These are phyloP conservation scores for Hymenotorrendiella dingleyae DNA, from an alignment of 2,329 filamentous ascomycete species.

Conservation along the genomic window DNA sequence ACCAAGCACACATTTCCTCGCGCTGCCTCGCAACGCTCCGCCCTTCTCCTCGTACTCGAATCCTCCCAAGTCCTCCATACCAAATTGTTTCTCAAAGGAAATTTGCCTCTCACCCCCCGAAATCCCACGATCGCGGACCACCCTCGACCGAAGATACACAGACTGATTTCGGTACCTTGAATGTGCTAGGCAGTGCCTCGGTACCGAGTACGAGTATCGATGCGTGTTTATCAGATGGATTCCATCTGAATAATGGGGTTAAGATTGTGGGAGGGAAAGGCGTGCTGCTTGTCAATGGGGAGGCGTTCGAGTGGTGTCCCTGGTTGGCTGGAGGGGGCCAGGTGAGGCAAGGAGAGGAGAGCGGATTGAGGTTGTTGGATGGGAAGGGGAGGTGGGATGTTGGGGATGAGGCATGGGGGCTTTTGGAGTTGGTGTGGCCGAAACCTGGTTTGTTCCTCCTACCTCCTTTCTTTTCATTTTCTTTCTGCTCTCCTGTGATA, in stretches of 20 bases:
- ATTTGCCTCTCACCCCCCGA: constrained; percentile 22
- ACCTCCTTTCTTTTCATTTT: too few species aligned
- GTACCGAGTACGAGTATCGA: constrained; percentile 79
- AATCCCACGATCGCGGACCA: constrained; percentile 52
- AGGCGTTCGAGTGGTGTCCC: constrained; percentile 84
- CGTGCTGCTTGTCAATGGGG: constrained; percentile 74
- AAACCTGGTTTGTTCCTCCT: constrained; percentile 67
- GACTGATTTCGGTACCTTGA: constrained; percentile 68
- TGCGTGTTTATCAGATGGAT: constrained; percentile 75
- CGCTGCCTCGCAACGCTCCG: constrained; percentile 1
- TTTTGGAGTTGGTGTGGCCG: constrained; percentile 77
- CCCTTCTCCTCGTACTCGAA: not conserved
- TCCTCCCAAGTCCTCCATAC: not conserved
- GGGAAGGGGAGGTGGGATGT: constrained; percentile 77
- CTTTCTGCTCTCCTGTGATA: not conserved
- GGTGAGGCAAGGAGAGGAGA: constrained; percentile 28
- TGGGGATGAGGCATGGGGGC: constrained; percentile 61
- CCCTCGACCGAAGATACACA: constrained; percentile 53
- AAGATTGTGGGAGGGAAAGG: constrained; percentile 65
- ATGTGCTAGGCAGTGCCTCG: constrained; percentile 72
- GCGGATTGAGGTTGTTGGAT: constrained; percentile 54
- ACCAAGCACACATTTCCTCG: constrained; percentile 8
- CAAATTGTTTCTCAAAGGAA: constrained; percentile 3
- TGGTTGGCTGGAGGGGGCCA: constrained; percentile 54
- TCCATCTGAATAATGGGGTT: constrained; percentile 77